These are phyloP conservation scores for Leptosphaerulina australis DNA, from an alignment of 2,329 filamentous ascomycete genomes.

Conservation along the genomic window DNA sequence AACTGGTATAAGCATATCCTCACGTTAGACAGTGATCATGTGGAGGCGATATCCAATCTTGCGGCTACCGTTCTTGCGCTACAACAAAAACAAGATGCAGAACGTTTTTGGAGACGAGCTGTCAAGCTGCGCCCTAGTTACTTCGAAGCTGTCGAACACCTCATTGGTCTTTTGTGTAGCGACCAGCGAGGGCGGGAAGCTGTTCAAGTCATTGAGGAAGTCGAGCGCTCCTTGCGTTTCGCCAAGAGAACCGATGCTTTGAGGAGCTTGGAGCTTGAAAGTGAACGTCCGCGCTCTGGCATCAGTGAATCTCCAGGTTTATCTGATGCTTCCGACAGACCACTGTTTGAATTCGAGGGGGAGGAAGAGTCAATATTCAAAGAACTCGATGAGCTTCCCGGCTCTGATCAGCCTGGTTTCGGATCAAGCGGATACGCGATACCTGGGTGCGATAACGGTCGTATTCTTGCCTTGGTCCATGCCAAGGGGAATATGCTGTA, in stretches of 20 bases:
- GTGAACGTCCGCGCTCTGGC: slow-evolving; percentile 66
- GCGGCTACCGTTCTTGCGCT: slow-evolving; percentile 88
- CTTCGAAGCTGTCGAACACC: slow-evolving; percentile 92
- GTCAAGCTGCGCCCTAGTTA: slow-evolving; percentile 83
- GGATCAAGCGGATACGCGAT: slow-evolving; percentile 85
- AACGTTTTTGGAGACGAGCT: slow-evolving; percentile 83
- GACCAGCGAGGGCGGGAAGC: slow-evolving; percentile 83
- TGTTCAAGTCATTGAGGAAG: slow-evolving; percentile 81
- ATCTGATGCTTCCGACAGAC: slow-evolving; percentile 63
- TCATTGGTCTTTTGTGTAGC: slow-evolving; percentile 84
- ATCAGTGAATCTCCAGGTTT: slow-evolving; percentile 60
- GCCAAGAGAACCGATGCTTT: slow-evolving; percentile 55
- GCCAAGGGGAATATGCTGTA: slow-evolving; percentile 99
- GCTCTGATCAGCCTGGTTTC: slow-evolving; percentile 61
- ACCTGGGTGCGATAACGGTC: slow-evolving; percentile 84
- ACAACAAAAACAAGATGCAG: slow-evolving; percentile 80
- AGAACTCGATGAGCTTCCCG: slow-evolving; percentile 49
- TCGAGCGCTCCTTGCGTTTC: slow-evolving; percentile 73
- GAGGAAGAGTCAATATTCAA: slow-evolving; percentile 48
- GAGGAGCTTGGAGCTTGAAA: slow-evolving; percentile 59
- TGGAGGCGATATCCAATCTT: slow-evolving; percentile 92
- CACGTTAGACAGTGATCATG: slow-evolving; percentile 67
- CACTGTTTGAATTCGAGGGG: slow-evolving; percentile 60
- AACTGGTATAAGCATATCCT: slow-evolving; percentile 75
- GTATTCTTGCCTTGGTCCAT: slow-evolving; percentile 91